A percentile compares a stretch with the other conserved stretches of the same genome.
Evolutionary conservation across 257 asterid species (phyloP).

Genomic region (Apocynum venetum): DNA sequence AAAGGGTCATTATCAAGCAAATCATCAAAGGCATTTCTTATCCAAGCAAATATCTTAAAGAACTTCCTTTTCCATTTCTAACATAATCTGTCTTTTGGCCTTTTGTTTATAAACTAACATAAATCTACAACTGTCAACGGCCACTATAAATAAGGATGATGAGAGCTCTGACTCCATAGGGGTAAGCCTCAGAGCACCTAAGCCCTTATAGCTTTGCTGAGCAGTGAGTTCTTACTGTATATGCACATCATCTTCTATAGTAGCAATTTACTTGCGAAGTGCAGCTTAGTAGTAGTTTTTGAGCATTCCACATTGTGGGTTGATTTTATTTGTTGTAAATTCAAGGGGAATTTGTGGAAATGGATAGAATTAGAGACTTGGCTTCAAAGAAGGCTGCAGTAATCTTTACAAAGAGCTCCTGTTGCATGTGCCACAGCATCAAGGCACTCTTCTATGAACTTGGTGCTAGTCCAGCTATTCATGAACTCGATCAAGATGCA

Average conservation of each 20-base stretch:
- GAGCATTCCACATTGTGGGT: slow-evolving; percentile 3
- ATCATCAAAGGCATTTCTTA: slow-evolving; percentile 27
- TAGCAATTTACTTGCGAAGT: background rate
- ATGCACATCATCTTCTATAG: background rate
- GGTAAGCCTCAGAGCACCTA: slow-evolving; percentile 17
- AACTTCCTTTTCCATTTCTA: slow-evolving; percentile 27
- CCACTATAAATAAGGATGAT: slow-evolving; percentile 53
- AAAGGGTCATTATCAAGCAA: slow-evolving; percentile 37
- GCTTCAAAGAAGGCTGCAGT: slow-evolving; percentile 69
- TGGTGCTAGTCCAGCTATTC: slow-evolving; percentile 75
- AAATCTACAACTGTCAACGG: slow-evolving; percentile 29
- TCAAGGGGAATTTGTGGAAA: background rate
- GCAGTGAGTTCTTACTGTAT: background rate
- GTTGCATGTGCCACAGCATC: slow-evolving; percentile 88
- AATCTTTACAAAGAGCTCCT: slow-evolving; percentile 79
- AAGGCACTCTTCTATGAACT: slow-evolving; percentile 67
- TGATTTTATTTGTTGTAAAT: background rate
- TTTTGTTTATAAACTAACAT: slow-evolving; percentile 22
- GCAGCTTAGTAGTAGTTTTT: background rate
- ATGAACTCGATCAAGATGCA: slow-evolving; percentile 61
- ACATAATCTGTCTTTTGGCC: background rate
- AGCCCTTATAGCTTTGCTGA: background rate
- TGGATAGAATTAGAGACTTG: slow-evolving; percentile 65
- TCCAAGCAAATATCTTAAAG: slow-evolving; percentile 37
- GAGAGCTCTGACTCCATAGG: slow-evolving; percentile 22